A percentile compares a stretch with the other conserved stretches of the same genome.
phyloP scores from a whole-genome alignment of 768 basidiomycete genomes.

The Pisolithus tinctorius region DNA sequence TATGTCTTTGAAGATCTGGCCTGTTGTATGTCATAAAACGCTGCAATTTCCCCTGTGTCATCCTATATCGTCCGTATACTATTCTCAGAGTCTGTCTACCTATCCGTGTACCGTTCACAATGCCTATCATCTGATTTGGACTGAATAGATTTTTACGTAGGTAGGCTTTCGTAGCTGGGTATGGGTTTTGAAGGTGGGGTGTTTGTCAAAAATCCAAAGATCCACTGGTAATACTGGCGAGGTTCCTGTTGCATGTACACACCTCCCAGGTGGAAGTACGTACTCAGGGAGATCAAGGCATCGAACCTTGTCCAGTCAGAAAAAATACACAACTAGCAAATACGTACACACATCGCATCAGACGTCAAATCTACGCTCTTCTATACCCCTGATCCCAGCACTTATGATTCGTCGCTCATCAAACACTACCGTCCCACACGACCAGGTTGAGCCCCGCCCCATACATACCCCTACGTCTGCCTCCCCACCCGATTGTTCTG shows the following conservation, averaged over 20 bases:
- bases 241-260: too few relatives aligned
- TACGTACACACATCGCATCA: constrained; percentile 3
- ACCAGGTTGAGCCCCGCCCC: neutral
- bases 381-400: constrained; percentile 25
- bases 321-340: too few relatives aligned
- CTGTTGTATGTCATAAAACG: neutral
- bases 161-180: too few relatives aligned
- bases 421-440: constrained; percentile 49
- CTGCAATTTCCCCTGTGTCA: neutral
- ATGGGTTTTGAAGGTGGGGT: too few relatives aligned
- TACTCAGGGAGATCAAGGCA: too few relatives aligned
- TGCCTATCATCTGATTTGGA: too few relatives aligned
- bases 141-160: too few relatives aligned
- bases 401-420: constrained; percentile 71
- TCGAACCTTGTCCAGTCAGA: too few relatives aligned
- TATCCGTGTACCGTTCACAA: too few relatives aligned
- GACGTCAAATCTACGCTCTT: constrained; percentile 31
- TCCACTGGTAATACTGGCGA: too few relatives aligned
- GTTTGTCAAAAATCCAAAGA: too few relatives aligned
- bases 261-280: too few relatives aligned
- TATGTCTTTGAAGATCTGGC: neutral
- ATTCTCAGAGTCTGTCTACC: neutral
- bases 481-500: constrained; percentile 30
- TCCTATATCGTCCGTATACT: neutral
- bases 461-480: neutral